Evolutionary conservation across 176 grass and related monocot genomes (phyloP), one percentile per base, ranked within the genome.

Genomic region (Avena atlantica): DNA sequence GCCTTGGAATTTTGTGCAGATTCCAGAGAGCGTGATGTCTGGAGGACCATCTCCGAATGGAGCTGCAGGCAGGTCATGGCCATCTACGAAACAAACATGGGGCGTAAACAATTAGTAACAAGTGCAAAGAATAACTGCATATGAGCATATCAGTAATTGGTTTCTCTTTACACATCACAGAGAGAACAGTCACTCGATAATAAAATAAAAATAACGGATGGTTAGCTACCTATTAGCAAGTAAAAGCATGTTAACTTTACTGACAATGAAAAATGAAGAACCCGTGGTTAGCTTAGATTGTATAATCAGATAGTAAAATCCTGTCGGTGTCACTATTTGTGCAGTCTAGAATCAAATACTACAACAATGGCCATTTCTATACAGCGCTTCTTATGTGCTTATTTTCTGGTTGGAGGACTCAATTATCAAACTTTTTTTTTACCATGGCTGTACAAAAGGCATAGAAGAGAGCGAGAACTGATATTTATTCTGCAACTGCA

Each of bases 21-120:
- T 89, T 98, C 93, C 51, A 98, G 79, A 5, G 96, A 84, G 10
- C 96, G 92, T 19, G 93, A 98, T 74, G 93, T 91, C 76, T 98
- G 93, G 74, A 98, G 90, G 48, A 92, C 93, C 91, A 98, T 92
- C 93, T 95, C 92, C 1, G 93, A 95, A 88, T 95, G 96, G 16
- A 98, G 91, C 14, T 90, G 86, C 79, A 95, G 88, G 87, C 93
- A 98, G 85, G 80, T 94, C 92, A 98, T 91, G 45, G 96, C 92
- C 96, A 98, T 98, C 96, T 95, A 76, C 24, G 78, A 49, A 56
- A 87, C 15, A 89, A 60, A 69, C 67, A 84, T 50, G 49, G 7
- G 58, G n/a, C 14, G 1, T 21, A 20, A 60, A 50, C 12, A 36
- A 9, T 88, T 16, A 87, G 58, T 37, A 76, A 73, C 0, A 20